These are phyloP conservation scores for Tricholoma furcatifolium DNA, from an alignment of 768 basidiomycete species.

Conservation along the genomic window DNA sequence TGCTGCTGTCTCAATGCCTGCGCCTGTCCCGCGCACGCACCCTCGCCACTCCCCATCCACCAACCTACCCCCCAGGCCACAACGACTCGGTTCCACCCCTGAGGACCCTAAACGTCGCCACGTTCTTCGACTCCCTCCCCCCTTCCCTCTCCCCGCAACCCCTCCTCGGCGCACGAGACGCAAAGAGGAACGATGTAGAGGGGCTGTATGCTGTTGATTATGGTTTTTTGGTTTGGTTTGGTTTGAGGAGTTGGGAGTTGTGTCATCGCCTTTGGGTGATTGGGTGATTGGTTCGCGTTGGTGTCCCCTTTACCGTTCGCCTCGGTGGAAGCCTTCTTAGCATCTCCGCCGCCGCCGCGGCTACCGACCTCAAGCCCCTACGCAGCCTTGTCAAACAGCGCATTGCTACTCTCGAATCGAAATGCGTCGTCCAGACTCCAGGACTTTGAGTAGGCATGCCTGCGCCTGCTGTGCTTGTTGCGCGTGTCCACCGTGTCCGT, in stretches of 20 bases:
- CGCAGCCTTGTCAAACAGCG: conserved; percentile 77
- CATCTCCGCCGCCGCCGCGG: too few relatives aligned
- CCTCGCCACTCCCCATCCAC: conserved; percentile 81
- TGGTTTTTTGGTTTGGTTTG: conserved; percentile 33
- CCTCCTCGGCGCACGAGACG: too few relatives aligned
- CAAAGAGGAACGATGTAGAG: conserved; percentile 79
- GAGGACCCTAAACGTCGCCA: conserved; percentile 86
- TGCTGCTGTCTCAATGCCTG: too few relatives aligned
- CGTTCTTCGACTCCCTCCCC: conserved; percentile 79
- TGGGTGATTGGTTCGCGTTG: conserved; percentile 23
- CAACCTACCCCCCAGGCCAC: conserved; percentile 78
- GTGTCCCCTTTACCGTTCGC: conserved; percentile 25
- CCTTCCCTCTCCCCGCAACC: conserved; percentile 58
- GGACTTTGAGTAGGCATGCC: conserved; percentile 57
- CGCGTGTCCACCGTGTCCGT: conserved; percentile 21
- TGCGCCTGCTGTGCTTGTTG: conserved; percentile 9
- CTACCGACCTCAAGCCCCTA: conserved; percentile 33
- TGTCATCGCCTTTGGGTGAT: too few relatives aligned
- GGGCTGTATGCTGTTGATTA: conserved; percentile 70
- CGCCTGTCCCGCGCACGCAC: too few relatives aligned
- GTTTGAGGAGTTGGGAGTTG: too few relatives aligned
- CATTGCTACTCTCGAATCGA: conserved; percentile 77
- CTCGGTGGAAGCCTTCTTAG: neutral
- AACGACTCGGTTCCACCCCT: conserved; percentile 68
- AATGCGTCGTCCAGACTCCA: conserved; percentile 74